Evolutionary conservation across 129 eudicot genomes (phyloP).

Genomic region (Tagetes patula): DNA sequence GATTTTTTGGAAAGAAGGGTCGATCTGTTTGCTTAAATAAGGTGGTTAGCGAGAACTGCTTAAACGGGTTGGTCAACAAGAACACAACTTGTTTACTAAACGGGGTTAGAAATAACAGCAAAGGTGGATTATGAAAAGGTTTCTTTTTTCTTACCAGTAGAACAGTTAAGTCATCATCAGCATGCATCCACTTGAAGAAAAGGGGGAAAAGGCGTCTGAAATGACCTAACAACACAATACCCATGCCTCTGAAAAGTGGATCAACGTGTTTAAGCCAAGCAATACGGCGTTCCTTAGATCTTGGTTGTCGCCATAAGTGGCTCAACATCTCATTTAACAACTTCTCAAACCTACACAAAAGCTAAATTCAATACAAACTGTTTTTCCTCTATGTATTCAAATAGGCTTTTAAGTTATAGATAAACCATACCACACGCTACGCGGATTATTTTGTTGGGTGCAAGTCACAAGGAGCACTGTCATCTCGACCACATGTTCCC

Average conservation of each 20-base stretch:
- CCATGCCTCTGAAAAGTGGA: conserved; percentile 61
- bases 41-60: too few species aligned
- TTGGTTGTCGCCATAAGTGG: conserved; percentile 87
- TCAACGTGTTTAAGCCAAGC: conserved; percentile 59
- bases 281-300: conserved; percentile 74
- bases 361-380: neutral
- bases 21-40: too few species aligned
- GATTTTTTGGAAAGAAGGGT: too few species aligned
- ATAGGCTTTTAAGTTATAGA: neutral
- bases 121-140: neutral
- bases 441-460: conserved; percentile 75
- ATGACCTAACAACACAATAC: conserved; percentile 80
- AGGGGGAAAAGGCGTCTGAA: conserved; percentile 89
- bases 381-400: neutral
- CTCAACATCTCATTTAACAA: conserved; percentile 82
- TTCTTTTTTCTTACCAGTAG: conserved; percentile 53
- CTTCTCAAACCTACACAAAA: conserved; percentile 66
- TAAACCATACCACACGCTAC: conserved; percentile 68
- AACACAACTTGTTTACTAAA: too few species aligned
- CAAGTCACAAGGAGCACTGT: conserved; percentile 71
- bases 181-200: conserved; percentile 89
- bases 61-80: too few species aligned
- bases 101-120: neutral
- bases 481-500: conserved; percentile 91
- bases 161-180: conserved; percentile 81